Percentiles rank a stretch among this genome's conserved stretches.
These are phyloP conservation scores for Lactarius deliciosus DNA, from an alignment of 768 basidiomycete genomes.

Conservation along the genomic window DNA sequence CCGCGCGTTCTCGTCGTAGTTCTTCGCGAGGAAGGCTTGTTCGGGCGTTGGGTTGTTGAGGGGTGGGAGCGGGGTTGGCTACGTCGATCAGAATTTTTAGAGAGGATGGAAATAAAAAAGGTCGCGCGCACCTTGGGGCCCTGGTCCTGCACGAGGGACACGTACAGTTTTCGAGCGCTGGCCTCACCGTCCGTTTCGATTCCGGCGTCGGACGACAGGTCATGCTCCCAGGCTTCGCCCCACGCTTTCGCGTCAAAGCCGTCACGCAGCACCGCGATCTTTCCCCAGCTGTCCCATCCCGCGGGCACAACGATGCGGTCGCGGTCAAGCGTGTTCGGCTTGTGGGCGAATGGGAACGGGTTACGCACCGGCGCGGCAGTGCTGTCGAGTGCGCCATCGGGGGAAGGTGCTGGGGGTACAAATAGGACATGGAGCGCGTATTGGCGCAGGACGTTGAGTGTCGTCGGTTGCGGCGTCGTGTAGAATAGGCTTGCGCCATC, in stretches of 20 bases:
- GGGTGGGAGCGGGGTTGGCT: constrained; percentile 68
- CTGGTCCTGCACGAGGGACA: constrained; percentile 70
- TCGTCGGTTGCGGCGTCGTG: constrained; percentile 77
- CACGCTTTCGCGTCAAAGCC: constrained; percentile 83
- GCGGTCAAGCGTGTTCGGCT: constrained; percentile 90
- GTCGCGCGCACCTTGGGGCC: constrained; percentile 59
- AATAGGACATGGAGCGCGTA: constrained; percentile 84
- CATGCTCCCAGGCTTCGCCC: constrained; percentile 79
- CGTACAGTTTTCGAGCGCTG: constrained; percentile 68
- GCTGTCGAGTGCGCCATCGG: constrained; percentile 35
- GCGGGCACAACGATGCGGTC: constrained; percentile 90
- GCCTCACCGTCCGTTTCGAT: constrained; percentile 42
- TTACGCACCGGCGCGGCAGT: constrained; percentile 59
- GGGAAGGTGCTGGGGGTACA: constrained; percentile 63
- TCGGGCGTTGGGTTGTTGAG: constrained; percentile 85
- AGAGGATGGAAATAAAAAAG: not conserved
- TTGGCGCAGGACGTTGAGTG: constrained; percentile 72
- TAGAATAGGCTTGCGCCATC: constrained; percentile 94
- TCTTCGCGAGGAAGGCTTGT: constrained; percentile 85
- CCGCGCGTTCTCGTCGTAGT: constrained; percentile 90
- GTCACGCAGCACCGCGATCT: constrained; percentile 86
- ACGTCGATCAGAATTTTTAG: constrained; percentile 3
- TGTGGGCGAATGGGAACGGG: constrained; percentile 82
- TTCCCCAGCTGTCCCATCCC: constrained; percentile 99
- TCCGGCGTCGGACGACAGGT: constrained; percentile 46